A percentile compares a stretch with the other conserved stretches of the same genome.
phyloP scores from a whole-genome alignment of 768 basidiomycete genomes.

The Termitomyces titanicus region DNA sequence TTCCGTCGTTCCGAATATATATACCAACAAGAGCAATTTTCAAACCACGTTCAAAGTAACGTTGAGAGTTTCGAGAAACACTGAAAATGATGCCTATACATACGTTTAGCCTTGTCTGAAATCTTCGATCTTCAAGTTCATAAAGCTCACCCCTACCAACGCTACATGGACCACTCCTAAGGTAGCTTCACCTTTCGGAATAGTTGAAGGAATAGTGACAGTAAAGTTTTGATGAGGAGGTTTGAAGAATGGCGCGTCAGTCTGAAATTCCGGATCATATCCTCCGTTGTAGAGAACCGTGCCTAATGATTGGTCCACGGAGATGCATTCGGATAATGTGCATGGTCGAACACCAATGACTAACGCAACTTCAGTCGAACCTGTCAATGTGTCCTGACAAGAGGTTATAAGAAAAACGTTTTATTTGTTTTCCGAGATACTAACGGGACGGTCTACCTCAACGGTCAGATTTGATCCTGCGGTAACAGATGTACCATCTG shows the following conservation, averaged over 20 bases:
- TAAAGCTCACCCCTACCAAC: conserved; percentile 35
- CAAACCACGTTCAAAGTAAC: conserved; percentile 25
- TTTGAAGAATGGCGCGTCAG: conserved; percentile 11
- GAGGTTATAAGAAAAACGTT: neutral
- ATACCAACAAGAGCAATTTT: too few species aligned
- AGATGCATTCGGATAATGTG: conserved; percentile 15
- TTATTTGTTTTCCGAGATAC: conserved; percentile 11
- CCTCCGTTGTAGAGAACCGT: conserved; percentile 44
- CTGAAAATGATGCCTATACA: conserved; percentile 27
- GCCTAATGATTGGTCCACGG: conserved; percentile 30
- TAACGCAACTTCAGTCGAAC: conserved; percentile 41
- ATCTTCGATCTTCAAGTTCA: neutral
- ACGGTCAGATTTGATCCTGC: conserved; percentile 38
- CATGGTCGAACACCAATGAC: conserved; percentile 42
- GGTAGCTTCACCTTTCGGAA: conserved; percentile 26
- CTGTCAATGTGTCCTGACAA: conserved; percentile 31
- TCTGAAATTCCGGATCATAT: conserved; percentile 33
- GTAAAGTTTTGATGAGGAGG: conserved; percentile 44
- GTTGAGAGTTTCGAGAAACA: conserved; percentile 29
- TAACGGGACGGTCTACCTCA: conserved; percentile 45
- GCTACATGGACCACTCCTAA: conserved; percentile 34
- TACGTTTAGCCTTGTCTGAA: neutral
- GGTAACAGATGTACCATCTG: conserved; percentile 26
- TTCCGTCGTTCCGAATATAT: neutral
- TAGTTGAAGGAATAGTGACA: conserved; percentile 31